Evolutionary conservation across 2,329 filamentous ascomycete genomes (phyloP).

Genomic region (Ambrosiella beaveri): DNA sequence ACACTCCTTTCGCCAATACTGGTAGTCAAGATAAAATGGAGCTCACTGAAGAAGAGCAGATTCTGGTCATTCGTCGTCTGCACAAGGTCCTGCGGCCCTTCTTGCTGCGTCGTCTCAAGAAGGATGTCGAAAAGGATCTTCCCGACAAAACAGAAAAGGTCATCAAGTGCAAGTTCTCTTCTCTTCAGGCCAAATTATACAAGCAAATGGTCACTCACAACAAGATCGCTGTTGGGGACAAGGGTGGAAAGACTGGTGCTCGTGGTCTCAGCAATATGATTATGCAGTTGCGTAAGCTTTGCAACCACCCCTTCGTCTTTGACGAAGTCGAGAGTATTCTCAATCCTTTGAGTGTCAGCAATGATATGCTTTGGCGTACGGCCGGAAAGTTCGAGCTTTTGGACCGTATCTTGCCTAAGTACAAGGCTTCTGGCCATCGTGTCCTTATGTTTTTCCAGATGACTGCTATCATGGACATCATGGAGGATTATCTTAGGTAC

Average conservation of each 20-base stretch:
- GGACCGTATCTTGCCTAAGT: slow-evolving; percentile 84
- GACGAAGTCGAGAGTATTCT: slow-evolving; percentile 96
- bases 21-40: slow-evolving; percentile 98
- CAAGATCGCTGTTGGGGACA: slow-evolving; percentile 84
- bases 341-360: slow-evolving; percentile 76
- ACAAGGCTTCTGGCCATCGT: slow-evolving; percentile 76
- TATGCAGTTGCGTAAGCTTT: slow-evolving; percentile 96
- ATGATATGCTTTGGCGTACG: slow-evolving; percentile 88
- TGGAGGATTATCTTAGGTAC: slow-evolving; percentile 91
- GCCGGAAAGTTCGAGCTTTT: slow-evolving; percentile 94
- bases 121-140: slow-evolving; percentile 96
- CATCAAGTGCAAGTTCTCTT: slow-evolving; percentile 97
- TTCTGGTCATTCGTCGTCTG: slow-evolving; percentile 92
- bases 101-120: slow-evolving; percentile 94
- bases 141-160: slow-evolving; percentile 98
- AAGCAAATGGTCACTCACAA: slow-evolving; percentile 96
- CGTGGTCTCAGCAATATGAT: slow-evolving; percentile 98
- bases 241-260: slow-evolving; percentile 84
- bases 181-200: slow-evolving; percentile 83
- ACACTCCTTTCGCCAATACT: slow-evolving; percentile 96
- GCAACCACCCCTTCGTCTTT: slow-evolving; percentile 98
- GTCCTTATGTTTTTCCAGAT: slow-evolving; percentile 99
- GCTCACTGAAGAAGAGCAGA: slow-evolving; percentile 96
- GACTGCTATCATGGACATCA: slow-evolving; percentile 99
- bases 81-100: slow-evolving; percentile 97